Percentiles rank a stretch among this genome's conserved stretches.
phyloP scores from a whole-genome alignment of 1,139 yeast species.

The Sugiyamaella grinbergsii region DNA sequence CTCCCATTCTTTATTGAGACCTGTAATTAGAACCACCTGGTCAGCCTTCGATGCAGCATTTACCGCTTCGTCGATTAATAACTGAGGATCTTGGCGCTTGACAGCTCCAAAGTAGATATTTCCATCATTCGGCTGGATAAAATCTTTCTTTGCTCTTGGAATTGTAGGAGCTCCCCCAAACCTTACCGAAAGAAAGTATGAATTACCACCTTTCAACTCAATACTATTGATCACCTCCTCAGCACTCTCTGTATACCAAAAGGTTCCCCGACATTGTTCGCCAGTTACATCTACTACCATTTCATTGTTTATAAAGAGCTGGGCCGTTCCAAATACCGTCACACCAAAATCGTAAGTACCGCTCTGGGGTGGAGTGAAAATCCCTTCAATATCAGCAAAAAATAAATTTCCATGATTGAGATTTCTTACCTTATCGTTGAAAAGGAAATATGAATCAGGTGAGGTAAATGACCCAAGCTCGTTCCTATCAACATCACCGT shows the following conservation, averaged over 20 bases:
- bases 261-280: constrained; percentile 52
- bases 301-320: constrained; percentile 53
- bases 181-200: constrained; percentile 50
- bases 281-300: constrained; percentile 59
- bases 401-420: constrained; percentile 33
- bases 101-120: constrained; percentile 12
- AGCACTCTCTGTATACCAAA: constrained; percentile 55
- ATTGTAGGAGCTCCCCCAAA: constrained; percentile 34
- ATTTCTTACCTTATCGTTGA: constrained; percentile 50
- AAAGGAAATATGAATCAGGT: constrained; percentile 46
- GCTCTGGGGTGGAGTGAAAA: constrained; percentile 50
- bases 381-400: constrained; percentile 53
- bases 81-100: constrained; percentile 11
- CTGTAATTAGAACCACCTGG: constrained; percentile 51
- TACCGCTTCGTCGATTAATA: constrained; percentile 44
- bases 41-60: constrained; percentile 50
- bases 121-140: constrained; percentile 13
- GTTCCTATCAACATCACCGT: constrained; percentile 41
- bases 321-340: constrained; percentile 56
- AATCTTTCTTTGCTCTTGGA: constrained; percentile 15
- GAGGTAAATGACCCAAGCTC: constrained; percentile 46
- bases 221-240: constrained; percentile 49
- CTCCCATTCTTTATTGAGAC: constrained; percentile 54
- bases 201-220: constrained; percentile 47
- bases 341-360: constrained; percentile 58